Evolutionary conservation across 2,329 filamentous ascomycete genomes (phyloP).

Genomic region (Pseudovirgaria hyperparasitica): DNA sequence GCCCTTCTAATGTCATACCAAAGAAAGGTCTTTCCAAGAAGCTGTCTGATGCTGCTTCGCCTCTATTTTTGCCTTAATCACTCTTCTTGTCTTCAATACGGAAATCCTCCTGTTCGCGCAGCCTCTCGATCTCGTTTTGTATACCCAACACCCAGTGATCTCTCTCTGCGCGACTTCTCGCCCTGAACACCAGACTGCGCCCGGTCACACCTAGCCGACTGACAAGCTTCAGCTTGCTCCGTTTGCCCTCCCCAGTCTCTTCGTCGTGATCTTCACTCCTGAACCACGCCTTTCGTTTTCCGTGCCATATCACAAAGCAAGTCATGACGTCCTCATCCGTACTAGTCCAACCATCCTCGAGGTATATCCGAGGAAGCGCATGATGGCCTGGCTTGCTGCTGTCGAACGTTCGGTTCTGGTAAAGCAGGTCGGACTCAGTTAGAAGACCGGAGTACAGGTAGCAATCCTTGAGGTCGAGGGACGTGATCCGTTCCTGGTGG

Average conservation of each 20-base stretch:
- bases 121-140: slow-evolving; percentile 51
- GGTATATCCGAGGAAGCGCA: slow-evolving; percentile 46
- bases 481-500: slow-evolving; percentile 47
- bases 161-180: slow-evolving; percentile 50
- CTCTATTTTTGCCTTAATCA: too few relatives aligned
- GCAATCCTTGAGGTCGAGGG: slow-evolving; percentile 48
- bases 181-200: slow-evolving; percentile 52
- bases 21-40: too few relatives aligned
- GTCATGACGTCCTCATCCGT: slow-evolving; percentile 54
- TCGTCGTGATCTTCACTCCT: slow-evolving; percentile 20
- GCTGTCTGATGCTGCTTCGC: too few relatives aligned
- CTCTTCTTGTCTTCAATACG: slow-evolving; percentile 10
- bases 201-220: slow-evolving; percentile 48
- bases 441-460: slow-evolving; percentile 54
- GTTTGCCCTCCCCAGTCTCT: slow-evolving; percentile 25
- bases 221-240: slow-evolving; percentile 43
- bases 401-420: slow-evolving; percentile 52
- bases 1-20: too few relatives aligned
- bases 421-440: slow-evolving; percentile 49
- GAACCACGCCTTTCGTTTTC: slow-evolving; percentile 44
- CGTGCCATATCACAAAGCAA: slow-evolving; percentile 55
- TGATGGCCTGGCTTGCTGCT: slow-evolving; percentile 47
- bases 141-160: slow-evolving; percentile 57
- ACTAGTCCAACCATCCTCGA: slow-evolving; percentile 47
- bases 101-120: slow-evolving; percentile 37